Evolutionary conservation across 2,329 filamentous ascomycete genomes (phyloP), one percentile per base, ranked within the genome.

Genomic region (Microascus cirrosus): DNA sequence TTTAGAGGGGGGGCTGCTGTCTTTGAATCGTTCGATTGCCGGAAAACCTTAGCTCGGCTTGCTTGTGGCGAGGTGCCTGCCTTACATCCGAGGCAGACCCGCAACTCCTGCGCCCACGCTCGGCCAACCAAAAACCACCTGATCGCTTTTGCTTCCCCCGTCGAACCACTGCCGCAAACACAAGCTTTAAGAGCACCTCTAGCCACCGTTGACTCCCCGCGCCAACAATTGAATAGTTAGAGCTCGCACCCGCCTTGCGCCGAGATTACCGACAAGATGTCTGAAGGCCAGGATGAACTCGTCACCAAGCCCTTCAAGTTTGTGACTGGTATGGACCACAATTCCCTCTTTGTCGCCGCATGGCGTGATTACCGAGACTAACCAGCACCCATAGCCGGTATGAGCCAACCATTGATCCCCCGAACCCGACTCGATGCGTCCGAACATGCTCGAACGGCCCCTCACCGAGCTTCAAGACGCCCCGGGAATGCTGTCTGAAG

Each of bases 291-390:
- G 70, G 69, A 75, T 68, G 89, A 95, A 75, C 81, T 82, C 75
- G 81, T 82, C 67, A 96, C 92, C 79, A 99, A 96, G 86, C 95
- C 95, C 77, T 99, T 99, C 88, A 99, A 99, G 89, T 97, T 97
- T 80, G 94, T 97, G 72, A 97, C 93, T 80, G 93, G 92, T 96
- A 84, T 76, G 90, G 28, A 57, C 74, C 60, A 60, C 70, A 70
- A 69, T 70, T 69, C 68, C 69, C 70, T 69, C 69, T 67, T 61
- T 55, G 52, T 20, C 32, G 48, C 25, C 32, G 20, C 48, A 70
- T 69, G 68, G 67, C 65, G 66, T 68, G 67, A 70, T 69, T 59
- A 60, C 64, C 70, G 69, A 72, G 68, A 70, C 73, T 76, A 76
- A 77, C 69, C 65, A 61, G 66, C 65, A 59, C 64, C 63, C 64